Base-by-base conservation (phyloP, 2,329 filamentous ascomycete species). In the Aspergillus sp. region DNA sequence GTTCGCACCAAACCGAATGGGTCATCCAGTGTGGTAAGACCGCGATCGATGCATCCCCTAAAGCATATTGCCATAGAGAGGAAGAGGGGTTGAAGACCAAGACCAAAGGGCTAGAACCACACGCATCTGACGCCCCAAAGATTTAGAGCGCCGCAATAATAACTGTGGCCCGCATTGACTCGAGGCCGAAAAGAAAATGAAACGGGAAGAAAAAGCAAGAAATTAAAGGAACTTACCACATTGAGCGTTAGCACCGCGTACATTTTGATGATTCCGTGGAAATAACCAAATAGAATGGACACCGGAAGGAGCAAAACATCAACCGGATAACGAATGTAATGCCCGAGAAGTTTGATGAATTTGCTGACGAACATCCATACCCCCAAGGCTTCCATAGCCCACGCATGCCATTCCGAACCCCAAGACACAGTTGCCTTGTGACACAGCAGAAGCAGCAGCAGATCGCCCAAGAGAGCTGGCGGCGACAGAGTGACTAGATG, bases 401-500 rank as follows among this genome's bases (percentile, higher is more conserved):
- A 72, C 45, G 66, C 67, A 50, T 82, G 79, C 49, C 71, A 69
- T 30, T 75, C 65, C 10, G 68, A 59, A 42, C 78, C 72, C 79
- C 81, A 86, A 43, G 75, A 70, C 43, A 73, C 74, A 1, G 84
- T 86, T 42, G 82, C 85, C 69, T 80, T 79, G 73, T 81, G 83
- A 58, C 83, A 82, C 19, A 85, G 75, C 52, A 75, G 78, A 51
- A 91, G 75, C 43, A 93, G 75, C 34, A 88, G 72, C 29, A 83
- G 78, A 67, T 97, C 91, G 56, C 87, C 78, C 42, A 85, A 66
- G 52, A 95, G 82, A 29, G 90, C 88, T 61, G 94, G 83, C 35
- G 90, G 93, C 40, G 88, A 94, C 62, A 96, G 83, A 10, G 91
- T 97, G 28, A 91, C 93, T 62, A 95, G 75, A 70, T 96, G 87